Conservation (phyloP, 1,284 basidiomycete genomes). For the Cryptococcus sp. region DNA sequence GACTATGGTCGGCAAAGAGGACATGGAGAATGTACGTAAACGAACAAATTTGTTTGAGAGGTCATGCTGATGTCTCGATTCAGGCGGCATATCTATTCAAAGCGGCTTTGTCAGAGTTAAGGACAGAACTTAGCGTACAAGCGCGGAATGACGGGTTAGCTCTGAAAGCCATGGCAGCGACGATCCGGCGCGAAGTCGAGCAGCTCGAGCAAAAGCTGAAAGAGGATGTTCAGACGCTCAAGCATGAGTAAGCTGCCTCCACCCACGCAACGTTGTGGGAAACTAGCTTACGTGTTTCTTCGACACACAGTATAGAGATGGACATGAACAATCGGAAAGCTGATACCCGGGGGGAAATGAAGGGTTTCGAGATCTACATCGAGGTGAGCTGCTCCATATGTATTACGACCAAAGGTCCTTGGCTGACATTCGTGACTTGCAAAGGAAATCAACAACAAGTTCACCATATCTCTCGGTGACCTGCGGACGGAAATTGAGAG, state of each 20-base stretch:
- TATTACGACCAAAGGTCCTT: not conserved
- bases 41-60: not conserved
- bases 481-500: conserved; percentile 83
- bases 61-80: conserved; percentile 3
- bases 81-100: conserved; percentile 95
- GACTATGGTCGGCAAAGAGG: conserved; percentile 76
- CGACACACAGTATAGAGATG: conserved; percentile 72
- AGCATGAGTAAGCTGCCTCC: conserved; percentile 73
- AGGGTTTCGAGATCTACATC: conserved; percentile 81
- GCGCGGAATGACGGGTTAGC: conserved; percentile 83
- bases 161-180: conserved; percentile 70
- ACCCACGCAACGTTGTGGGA: not conserved
- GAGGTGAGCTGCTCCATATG: conserved; percentile 62
- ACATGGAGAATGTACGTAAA: conserved; percentile 83
- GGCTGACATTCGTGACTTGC: conserved; percentile 5
- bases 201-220: conserved; percentile 86
- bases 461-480: conserved; percentile 80
- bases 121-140: conserved; percentile 80
- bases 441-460: conserved; percentile 82
- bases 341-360: conserved; percentile 85
- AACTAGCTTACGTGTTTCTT: not conserved
- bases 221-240: conserved; percentile 83
- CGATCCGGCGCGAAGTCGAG: conserved; percentile 86
- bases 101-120: conserved; percentile 87
- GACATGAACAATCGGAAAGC: conserved; percentile 93